These are phyloP conservation scores for Lactarius sanguifluus DNA, from an alignment of 768 basidiomycete genomes.

Conservation along the genomic window DNA sequence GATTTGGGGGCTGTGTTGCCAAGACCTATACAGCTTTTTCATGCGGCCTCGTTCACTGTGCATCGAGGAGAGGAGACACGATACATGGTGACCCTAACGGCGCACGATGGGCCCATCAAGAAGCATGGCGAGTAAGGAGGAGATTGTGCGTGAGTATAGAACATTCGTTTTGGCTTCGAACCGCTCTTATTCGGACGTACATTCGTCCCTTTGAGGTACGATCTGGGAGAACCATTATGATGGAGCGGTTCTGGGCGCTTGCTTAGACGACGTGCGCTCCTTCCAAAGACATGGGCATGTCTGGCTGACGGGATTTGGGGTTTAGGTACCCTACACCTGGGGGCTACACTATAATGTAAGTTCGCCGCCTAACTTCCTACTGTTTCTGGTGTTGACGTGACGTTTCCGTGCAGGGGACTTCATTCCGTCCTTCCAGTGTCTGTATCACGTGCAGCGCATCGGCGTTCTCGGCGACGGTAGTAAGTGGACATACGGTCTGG, in stretches of 20 bases:
- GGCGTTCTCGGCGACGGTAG: constrained; percentile 54
- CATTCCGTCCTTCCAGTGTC: constrained; percentile 33
- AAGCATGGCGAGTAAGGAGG: constrained; percentile 12
- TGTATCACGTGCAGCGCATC: constrained; percentile 48
- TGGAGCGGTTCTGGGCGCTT: background rate
- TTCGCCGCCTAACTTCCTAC: no score
- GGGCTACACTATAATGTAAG: constrained; percentile 6
- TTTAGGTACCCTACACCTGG: constrained; percentile 11
- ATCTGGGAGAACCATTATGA: background rate
- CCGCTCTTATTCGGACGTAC: background rate
- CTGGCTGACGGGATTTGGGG: background rate
- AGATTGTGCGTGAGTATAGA: constrained; percentile 14
- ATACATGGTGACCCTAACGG: background rate
- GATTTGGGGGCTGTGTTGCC: background rate
- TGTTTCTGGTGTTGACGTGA: background rate
- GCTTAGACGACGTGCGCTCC: background rate
- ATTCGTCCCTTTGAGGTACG: background rate
- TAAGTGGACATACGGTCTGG: constrained; percentile 46
- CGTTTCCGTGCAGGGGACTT: constrained; percentile 43
- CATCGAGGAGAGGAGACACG: constrained; percentile 9
- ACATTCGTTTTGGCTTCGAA: background rate
- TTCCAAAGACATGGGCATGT: background rate
- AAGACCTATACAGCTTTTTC: constrained; percentile 5
- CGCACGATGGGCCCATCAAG: background rate
- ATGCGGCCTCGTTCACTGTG: background rate